phyloP scores from a whole-genome alignment of 306 rosid species.

The Rosa chinensis region DNA sequence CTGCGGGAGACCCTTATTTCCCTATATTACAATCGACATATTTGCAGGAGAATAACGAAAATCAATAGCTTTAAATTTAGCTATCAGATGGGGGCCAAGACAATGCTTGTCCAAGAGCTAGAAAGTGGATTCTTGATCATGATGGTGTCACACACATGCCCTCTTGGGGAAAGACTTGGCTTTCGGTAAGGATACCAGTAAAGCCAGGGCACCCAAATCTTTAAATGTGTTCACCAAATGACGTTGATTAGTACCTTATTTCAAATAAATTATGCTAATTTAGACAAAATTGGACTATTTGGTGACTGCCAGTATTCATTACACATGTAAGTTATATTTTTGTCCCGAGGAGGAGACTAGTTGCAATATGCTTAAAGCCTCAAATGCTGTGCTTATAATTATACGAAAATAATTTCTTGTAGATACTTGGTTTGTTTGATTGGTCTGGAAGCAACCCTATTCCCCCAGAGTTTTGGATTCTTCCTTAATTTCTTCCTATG shows the following conservation, averaged over 20 bases:
- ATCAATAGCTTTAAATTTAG: too few species aligned
- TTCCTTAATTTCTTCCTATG: slow-evolving; percentile 77
- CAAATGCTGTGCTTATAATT: background rate
- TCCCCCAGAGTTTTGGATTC: slow-evolving; percentile 86
- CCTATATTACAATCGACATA: too few species aligned
- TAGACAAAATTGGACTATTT: background rate
- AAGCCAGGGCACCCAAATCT: background rate
- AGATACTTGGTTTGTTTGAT: slow-evolving; percentile 69
- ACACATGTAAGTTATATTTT: too few species aligned
- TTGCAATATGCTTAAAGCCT: background rate
- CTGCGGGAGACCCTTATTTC: too few species aligned
- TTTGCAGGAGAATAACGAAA: too few species aligned
- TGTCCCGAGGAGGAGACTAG: background rate
- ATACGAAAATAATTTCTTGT: background rate
- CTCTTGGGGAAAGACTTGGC: slow-evolving; percentile 85
- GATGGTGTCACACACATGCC: slow-evolving; percentile 64
- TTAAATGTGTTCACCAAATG: background rate
- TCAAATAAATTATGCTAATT: too few species aligned
- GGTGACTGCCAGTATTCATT: too few species aligned
- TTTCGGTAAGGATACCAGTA: slow-evolving; percentile 42
- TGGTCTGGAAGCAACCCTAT: slow-evolving; percentile 76
- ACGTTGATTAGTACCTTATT: background rate
- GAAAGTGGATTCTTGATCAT: slow-evolving; percentile 73
- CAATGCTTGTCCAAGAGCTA: slow-evolving; percentile 62
- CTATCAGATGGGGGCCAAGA: slow-evolving; percentile 42